These are phyloP conservation scores for Trametes pubescens DNA, from an alignment of 1,284 basidiomycete species.

Conservation along the genomic window DNA sequence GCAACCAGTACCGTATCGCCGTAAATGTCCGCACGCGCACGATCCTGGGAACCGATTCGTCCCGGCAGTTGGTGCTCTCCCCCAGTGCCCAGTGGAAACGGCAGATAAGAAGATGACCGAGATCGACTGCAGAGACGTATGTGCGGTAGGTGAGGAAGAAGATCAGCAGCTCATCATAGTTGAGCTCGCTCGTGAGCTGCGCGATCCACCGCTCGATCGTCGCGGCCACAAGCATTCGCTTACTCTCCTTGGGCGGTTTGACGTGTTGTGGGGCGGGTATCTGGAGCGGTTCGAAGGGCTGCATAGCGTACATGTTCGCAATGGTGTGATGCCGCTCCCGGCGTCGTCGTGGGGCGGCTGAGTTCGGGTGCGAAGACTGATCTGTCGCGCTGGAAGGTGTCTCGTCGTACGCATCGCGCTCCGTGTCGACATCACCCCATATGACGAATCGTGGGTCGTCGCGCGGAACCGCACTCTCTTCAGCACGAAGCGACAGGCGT, in stretches of 20 bases:
- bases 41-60: slow-evolving; percentile 74
- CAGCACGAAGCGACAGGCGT: slow-evolving; percentile 67
- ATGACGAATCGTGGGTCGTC: slow-evolving; percentile 90
- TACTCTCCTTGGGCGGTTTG: slow-evolving; percentile 34
- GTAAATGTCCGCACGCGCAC: slow-evolving; percentile 89
- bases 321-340: slow-evolving; percentile 18
- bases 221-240: slow-evolving; percentile 77
- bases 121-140: slow-evolving; percentile 78
- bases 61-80: slow-evolving; percentile 56
- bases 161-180: slow-evolving; percentile 83
- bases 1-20: slow-evolving; percentile 85
- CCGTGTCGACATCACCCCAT: slow-evolving; percentile 70
- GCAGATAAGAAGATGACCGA: slow-evolving; percentile 81
- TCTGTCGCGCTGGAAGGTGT: slow-evolving; percentile 59
- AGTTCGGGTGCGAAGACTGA: slow-evolving; percentile 51
- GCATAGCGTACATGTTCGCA: slow-evolving; percentile 31
- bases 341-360: slow-evolving; percentile 29
- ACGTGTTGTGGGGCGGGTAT: slow-evolving; percentile 34
- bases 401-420: slow-evolving; percentile 50
- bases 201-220: slow-evolving; percentile 92
- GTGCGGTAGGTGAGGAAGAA: slow-evolving; percentile 91
- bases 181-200: slow-evolving; percentile 83
- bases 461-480: slow-evolving; percentile 72
- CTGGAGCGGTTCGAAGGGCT: slow-evolving; percentile 45
- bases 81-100: slow-evolving; percentile 89